Conservation (phyloP, 352 stramenopile genomes). For the Phytopythium ostracodes region DNA sequence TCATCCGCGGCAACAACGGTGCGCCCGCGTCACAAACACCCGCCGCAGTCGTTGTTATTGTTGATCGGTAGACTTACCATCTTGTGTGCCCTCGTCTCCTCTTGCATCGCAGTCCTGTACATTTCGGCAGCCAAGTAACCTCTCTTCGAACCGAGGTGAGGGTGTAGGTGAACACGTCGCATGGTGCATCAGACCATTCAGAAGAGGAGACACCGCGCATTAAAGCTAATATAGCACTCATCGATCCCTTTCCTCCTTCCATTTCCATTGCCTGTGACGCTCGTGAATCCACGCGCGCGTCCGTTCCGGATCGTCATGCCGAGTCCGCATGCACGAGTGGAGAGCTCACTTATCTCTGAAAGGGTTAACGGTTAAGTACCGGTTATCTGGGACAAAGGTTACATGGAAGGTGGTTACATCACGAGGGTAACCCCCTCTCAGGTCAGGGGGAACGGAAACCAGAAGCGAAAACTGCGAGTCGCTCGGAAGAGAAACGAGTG, state of each 20-base stretch:
- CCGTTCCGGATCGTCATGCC: too few relatives aligned
- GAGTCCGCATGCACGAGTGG: too few relatives aligned
- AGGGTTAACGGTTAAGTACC: too few relatives aligned
- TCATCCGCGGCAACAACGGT: constrained; percentile 99
- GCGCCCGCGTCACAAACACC: constrained; percentile 3
- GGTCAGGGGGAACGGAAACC: not conserved
- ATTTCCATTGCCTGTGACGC: too few relatives aligned
- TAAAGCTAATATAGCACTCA: too few relatives aligned
- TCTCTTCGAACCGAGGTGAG: not conserved
- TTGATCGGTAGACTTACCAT: constrained; percentile 8
- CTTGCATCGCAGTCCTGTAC: constrained; percentile 58
- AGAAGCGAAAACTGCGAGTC: not conserved
- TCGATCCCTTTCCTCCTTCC: too few relatives aligned
- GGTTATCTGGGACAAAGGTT: too few relatives aligned
- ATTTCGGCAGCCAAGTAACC: constrained; percentile 80
- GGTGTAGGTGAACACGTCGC: too few relatives aligned
- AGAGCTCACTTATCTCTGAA: too few relatives aligned
- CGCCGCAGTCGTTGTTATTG: not conserved
- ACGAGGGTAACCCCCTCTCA: not conserved
- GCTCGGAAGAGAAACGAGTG: not conserved
- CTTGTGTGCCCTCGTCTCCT: not conserved
- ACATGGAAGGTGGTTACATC: not conserved
- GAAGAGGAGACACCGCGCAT: not conserved
- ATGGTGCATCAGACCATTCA: not conserved
- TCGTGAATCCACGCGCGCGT: too few relatives aligned